Evolutionary conservation across 2,329 filamentous ascomycete species (phyloP).

Genomic region (Fusarium pseudocircinatum): DNA sequence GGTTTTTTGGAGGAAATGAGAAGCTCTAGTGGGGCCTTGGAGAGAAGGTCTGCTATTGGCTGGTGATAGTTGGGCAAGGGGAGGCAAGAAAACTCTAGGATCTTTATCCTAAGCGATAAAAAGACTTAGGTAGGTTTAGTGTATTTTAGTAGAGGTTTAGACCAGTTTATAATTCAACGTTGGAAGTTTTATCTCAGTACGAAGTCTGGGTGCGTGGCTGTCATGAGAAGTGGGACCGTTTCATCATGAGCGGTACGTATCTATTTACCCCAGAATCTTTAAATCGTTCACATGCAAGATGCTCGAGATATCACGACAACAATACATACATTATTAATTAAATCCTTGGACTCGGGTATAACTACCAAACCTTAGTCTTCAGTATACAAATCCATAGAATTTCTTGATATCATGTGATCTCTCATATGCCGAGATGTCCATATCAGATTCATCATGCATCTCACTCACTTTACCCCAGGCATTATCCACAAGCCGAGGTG

Average conservation of each 20-base stretch:
- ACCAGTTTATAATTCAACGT: not conserved
- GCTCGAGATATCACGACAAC: not conserved
- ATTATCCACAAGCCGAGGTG: constrained; percentile 35
- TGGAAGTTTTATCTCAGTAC: not conserved
- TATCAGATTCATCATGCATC: not conserved
- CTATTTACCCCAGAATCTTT: constrained; percentile 20
- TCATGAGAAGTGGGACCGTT: constrained; percentile 33
- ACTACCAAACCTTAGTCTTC: rapidly evolving
- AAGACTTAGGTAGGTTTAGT: not conserved
- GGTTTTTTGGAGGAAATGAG: constrained; percentile 12
- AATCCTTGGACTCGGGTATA: not conserved
- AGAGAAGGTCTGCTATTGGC: not conserved
- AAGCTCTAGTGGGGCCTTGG: constrained; percentile 13
- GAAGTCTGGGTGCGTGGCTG: not conserved
- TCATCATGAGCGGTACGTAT: constrained; percentile 32
- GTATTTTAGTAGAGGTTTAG: not conserved
- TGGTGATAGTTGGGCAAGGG: not conserved
- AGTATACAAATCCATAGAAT: rapidly evolving
- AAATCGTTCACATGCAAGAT: constrained; percentile 26
- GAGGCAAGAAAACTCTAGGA: not conserved
- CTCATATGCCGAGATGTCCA: constrained; percentile 7
- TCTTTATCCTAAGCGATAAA: not conserved
- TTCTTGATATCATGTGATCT: constrained; percentile 10
- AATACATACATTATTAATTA: not conserved
- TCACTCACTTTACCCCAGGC: constrained; percentile 8